Base-by-base conservation (phyloP, 2,329 filamentous ascomycete genomes). In the Neonectria coccinea region DNA sequence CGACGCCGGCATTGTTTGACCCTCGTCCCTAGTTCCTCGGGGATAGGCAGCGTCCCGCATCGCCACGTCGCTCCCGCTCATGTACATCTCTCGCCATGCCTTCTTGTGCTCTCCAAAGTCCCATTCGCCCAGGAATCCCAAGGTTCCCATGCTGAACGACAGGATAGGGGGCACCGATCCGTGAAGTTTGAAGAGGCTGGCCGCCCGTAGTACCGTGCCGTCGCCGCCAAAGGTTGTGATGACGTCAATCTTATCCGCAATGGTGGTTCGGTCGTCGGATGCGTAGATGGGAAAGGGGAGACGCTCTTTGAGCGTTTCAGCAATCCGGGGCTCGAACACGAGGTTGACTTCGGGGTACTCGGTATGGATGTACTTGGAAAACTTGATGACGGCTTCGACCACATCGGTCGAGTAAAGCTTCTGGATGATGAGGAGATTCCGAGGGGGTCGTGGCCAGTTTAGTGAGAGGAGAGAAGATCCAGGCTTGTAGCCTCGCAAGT, bases 71-170 rank as follows among this genome's bases (percentile, higher is more conserved):
- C 85, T 87, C 2, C 87, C 87, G 72, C 86, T 88, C 92, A 97
- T 97, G 81, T 97, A 97, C 57, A 96, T 93, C 76, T 97, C 93
- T 53, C 93, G 85, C 82, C 97, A 97, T 0, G 96, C 96, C 53
- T 92, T 87, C 80, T 97, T 97, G 81, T 97, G 93, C 73, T 98
- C 94, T 7, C 85, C 85, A 76, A 98, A 98, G 73, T 96, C 97
- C 94, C 95, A 99, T 79, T 98, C 95, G 16, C 95, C 94, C 8
- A 99, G 82, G 71, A 99, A 99, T 0, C 96, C 96, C 1, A 99
- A 83, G 0, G 95, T 97, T 6, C 96, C 96, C 93, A 99, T 97
- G 76, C 94, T 97, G 76, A 99, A 99, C 1, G 93, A 94, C 8
- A 99, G 83, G 36, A 99, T 92, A 0, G 96, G 96, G 0, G 96